Evolutionary conservation across 768 basidiomycete species (phyloP).

Genomic region (Holtermannia corniformis): DNA sequence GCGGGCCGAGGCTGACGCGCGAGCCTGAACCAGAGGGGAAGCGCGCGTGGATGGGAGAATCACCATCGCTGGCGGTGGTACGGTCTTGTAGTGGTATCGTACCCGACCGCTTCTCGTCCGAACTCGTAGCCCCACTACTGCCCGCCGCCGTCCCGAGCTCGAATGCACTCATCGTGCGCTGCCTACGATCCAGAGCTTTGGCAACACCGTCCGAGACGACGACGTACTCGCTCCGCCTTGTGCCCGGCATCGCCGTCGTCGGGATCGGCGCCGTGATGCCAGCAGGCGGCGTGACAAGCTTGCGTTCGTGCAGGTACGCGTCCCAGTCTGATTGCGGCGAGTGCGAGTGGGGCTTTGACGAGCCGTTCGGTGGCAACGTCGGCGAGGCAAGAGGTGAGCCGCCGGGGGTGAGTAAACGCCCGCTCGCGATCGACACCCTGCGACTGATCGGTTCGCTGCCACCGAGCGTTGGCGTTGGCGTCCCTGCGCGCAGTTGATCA

Average conservation of each 20-base stretch:
- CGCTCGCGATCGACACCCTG: constrained; percentile 34
- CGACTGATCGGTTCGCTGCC: constrained; percentile 18
- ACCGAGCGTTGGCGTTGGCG: constrained; percentile 43
- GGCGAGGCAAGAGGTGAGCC: background rate
- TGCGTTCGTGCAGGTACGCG: constrained; percentile 71
- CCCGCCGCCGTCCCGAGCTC: constrained; percentile 42
- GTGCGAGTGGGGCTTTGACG: background rate
- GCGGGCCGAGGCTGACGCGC: background rate
- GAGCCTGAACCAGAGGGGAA: background rate
- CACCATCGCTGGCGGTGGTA: background rate
- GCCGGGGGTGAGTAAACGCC: constrained; percentile 5
- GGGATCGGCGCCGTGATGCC: constrained; percentile 70
- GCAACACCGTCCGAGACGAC: constrained; percentile 49
- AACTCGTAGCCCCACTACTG: constrained; percentile 3
- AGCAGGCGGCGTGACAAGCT: constrained; percentile 70
- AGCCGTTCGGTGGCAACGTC: background rate
- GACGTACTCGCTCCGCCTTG: constrained; percentile 42
- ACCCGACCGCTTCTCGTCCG: background rate
- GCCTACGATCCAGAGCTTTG: constrained; percentile 63
- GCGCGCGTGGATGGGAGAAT: background rate
- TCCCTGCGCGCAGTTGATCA: constrained; percentile 15
- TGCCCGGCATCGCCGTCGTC: constrained; percentile 47
- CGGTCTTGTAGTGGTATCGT: background rate
- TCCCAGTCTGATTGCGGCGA: constrained; percentile 61
- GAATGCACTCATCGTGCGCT: constrained; percentile 60